Base-by-base conservation (phyloP, 768 basidiomycete genomes). In the Lactarius psammicola region DNA sequence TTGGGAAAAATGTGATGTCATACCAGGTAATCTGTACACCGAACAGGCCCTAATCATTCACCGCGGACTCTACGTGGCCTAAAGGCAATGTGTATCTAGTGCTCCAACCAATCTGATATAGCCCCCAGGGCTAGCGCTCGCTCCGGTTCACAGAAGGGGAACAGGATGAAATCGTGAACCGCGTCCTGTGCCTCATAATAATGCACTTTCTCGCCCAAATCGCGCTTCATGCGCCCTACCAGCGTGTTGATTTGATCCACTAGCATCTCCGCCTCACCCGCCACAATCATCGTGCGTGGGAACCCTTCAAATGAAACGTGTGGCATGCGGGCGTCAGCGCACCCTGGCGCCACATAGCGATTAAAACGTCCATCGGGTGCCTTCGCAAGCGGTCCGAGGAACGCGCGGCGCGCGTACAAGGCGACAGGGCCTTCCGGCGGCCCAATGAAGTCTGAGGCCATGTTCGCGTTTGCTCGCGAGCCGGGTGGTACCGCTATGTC, bases 161-260 rank as follows among this genome's bases (percentile, higher is more conserved):
- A 66, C 10, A 64, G 44, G 9, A 74, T 49, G 49, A 72, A 73
- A 55, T 75, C 74, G 61, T 76, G 76, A 65, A 77, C 61, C 18
- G 69, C 74, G 60, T 75, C 76, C 67, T 66, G 58, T 23, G 61
- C 64, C 72, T 76, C 72, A 72, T 71, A 69, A 69, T 75, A 75
- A 36, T 44, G 64, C 53, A 73, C 62, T 57, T 71, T 68, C 64
- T 70, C 64, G 51, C 74, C 77, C 69, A 80, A 67, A 65, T 79
- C 79, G 69, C 69, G 63, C 67, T 49, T 63, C 72, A 75, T 76
- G 60, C 65, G 60, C 51, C 70, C 67, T 56, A 62, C 59, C 56
- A 76, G 60, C 9, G 62, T 70, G 59, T 71, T 72, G 65, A 77
- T 78, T 73, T 75, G 75, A 71, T 79, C 77, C 68, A 78, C 68